These are phyloP conservation scores for Amphirosellinia nigrospora DNA, from an alignment of 495 filamentous ascomycete genomes.

Conservation along the genomic window DNA sequence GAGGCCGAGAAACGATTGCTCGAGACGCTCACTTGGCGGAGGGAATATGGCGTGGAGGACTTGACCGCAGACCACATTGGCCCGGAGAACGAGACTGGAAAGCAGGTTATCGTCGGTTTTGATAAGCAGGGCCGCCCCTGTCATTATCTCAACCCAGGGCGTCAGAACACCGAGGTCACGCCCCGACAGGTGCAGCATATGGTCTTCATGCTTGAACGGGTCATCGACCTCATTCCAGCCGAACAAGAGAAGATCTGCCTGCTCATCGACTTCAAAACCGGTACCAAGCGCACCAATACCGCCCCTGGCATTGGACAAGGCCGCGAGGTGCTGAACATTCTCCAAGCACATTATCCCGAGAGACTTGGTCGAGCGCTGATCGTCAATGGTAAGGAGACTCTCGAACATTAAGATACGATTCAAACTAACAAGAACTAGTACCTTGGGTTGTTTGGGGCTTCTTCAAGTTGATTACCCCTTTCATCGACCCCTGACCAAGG, in stretches of 20 bases:
- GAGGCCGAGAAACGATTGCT: slow-evolving; percentile 80
- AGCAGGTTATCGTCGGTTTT: slow-evolving; percentile 87
- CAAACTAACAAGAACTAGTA: slow-evolving; percentile 55
- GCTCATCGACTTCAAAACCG: slow-evolving; percentile 80
- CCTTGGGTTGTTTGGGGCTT: slow-evolving; percentile 88
- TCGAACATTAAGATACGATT: not conserved
- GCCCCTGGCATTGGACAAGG: slow-evolving; percentile 77
- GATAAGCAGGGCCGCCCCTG: slow-evolving; percentile 85
- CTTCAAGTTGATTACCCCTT: slow-evolving; percentile 93
- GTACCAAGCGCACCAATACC: slow-evolving; percentile 73
- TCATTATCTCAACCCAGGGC: slow-evolving; percentile 84
- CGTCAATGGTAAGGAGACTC: slow-evolving; percentile 70
- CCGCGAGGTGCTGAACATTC: slow-evolving; percentile 78
- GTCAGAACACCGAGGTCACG: slow-evolving; percentile 89
- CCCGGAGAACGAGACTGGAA: slow-evolving; percentile 93
- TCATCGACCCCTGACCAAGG: slow-evolving; percentile 91
- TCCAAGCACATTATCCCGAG: slow-evolving; percentile 96
- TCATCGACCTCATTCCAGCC: slow-evolving; percentile 84
- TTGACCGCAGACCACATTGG: slow-evolving; percentile 84
- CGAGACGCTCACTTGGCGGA: slow-evolving; percentile 82
- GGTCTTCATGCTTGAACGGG: slow-evolving; percentile 92
- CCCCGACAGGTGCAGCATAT: slow-evolving; percentile 93
- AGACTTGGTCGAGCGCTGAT: slow-evolving; percentile 86
- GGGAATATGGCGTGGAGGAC: slow-evolving; percentile 79
- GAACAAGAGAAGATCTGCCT: slow-evolving; percentile 85